A percentile compares a stretch with the other conserved stretches of the same genome.
Conservation (phyloP, 371 early-diverging fungal genomes). For the Haplosporangium sp. region DNA sequence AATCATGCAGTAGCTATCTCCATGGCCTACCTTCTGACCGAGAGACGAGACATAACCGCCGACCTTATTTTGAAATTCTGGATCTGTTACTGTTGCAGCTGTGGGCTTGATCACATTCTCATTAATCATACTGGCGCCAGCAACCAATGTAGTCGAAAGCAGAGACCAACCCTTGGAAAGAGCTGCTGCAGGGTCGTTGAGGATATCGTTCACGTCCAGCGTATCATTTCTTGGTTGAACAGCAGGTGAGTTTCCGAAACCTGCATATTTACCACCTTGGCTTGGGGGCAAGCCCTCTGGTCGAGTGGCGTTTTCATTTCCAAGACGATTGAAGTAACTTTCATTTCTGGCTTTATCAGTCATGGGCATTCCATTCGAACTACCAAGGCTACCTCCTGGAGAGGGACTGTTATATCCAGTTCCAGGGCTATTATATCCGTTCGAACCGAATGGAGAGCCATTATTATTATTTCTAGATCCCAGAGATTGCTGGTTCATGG, state of each 20-base stretch:
- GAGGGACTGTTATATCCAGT: conserved; percentile 44
- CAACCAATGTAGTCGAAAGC: conserved; percentile 68
- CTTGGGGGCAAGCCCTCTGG: conserved; percentile 85
- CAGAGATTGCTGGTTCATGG: conserved; percentile 10
- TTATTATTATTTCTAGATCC: conserved; percentile 21
- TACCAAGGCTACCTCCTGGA: conserved; percentile 33
- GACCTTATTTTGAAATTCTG: conserved; percentile 82
- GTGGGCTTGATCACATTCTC: conserved; percentile 90
- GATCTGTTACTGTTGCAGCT: conserved; percentile 87
- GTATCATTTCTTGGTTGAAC: conserved; percentile 42
- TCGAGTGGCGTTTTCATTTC: conserved; percentile 69
- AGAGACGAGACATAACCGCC: conserved; percentile 75
- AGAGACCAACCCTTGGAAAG: conserved; percentile 89
- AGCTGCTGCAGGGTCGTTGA: conserved; percentile 86
- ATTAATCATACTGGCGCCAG: conserved; percentile 82
- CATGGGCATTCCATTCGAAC: conserved; percentile 13
- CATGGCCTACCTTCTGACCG: conserved; percentile 69
- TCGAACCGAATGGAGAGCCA: conserved; percentile 21
- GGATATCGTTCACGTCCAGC: conserved; percentile 73
- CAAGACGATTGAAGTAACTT: conserved; percentile 75
- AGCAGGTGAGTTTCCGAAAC: conserved; percentile 79
- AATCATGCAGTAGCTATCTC: too few species aligned
- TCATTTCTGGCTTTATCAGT: conserved; percentile 75
- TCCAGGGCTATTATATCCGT: conserved; percentile 37
- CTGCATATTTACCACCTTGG: conserved; percentile 93